Evolutionary conservation across 2,329 filamentous ascomycete genomes (phyloP).

Genomic region (Sclerotinia minor): DNA sequence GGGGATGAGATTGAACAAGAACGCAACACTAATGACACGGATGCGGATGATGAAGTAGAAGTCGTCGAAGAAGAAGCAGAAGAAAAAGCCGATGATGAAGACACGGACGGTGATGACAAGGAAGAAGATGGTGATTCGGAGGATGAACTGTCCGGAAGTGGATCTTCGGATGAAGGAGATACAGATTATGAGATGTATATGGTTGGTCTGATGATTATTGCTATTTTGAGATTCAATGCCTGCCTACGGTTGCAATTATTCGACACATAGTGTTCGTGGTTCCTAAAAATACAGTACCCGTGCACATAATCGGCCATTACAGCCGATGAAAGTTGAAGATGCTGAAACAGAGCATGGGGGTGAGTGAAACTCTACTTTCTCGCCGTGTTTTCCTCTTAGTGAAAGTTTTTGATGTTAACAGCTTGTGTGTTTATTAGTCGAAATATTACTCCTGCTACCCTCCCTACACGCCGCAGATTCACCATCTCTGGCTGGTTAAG

Average conservation of each 20-base stretch:
- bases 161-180: not conserved
- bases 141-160: too few species aligned
- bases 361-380: not conserved
- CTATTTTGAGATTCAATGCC: not conserved
- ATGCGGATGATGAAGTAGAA: not conserved
- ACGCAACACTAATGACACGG: not conserved
- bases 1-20: not conserved
- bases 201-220: not conserved
- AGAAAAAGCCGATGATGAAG: not conserved
- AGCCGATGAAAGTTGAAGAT: not conserved
- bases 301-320: not conserved
- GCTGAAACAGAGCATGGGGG: constrained; percentile 5
- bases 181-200: not conserved
- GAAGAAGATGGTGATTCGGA: too few species aligned
- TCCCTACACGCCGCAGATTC: not conserved
- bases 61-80: not conserved
- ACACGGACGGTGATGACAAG: not conserved
- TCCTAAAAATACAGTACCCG: not conserved
- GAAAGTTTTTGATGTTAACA: not conserved
- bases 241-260: not conserved
- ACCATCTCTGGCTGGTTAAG: too few species aligned
- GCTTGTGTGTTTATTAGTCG: not conserved
- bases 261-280: not conserved
- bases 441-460: not conserved
- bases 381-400: too few species aligned